A percentile compares a stretch with the other conserved stretches of the same genome.
phyloP scores from a whole-genome alignment of 176 grass and related monocot species.

The Secale cereale region DNA sequence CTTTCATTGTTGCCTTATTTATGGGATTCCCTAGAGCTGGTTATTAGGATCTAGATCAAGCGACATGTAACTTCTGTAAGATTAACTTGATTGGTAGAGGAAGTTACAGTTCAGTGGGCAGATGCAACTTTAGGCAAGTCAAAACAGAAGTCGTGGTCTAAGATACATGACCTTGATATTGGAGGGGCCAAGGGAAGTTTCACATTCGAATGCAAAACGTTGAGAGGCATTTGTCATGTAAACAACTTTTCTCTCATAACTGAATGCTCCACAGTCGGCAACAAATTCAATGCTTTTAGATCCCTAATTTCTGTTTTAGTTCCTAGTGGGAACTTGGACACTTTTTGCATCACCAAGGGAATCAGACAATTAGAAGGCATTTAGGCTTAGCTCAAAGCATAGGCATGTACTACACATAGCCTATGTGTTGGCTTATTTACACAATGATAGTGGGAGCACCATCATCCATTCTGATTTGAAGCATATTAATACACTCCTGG shows the following conservation, averaged over 20 bases:
- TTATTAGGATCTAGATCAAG: too few species aligned
- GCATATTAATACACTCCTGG: not conserved
- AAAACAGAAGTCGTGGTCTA: constrained; percentile 23
- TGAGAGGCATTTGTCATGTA: constrained; percentile 36
- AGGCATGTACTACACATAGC: not conserved
- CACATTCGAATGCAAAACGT: constrained; percentile 29
- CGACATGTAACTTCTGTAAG: too few species aligned
- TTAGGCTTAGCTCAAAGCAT: not conserved
- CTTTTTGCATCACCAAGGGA: not conserved
- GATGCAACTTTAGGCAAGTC: not conserved
- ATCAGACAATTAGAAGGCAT: not conserved
- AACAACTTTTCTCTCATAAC: constrained; percentile 43
- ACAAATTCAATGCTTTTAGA: not conserved
- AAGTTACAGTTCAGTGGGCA: constrained; percentile 14
- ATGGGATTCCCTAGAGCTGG: too few species aligned
- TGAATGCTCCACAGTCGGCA: constrained; percentile 20
- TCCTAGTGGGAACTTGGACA: not conserved
- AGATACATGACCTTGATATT: constrained; percentile 42
- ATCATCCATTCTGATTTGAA: not conserved
- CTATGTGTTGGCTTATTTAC: not conserved
- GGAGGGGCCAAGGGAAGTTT: constrained; percentile 30
- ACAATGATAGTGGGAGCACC: not conserved
- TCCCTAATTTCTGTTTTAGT: not conserved
- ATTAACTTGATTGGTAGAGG: too few species aligned
- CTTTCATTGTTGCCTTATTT: too few species aligned